phyloP scores from a whole-genome alignment of 768 basidiomycete species.

The Termitomyces eurrhizus region DNA sequence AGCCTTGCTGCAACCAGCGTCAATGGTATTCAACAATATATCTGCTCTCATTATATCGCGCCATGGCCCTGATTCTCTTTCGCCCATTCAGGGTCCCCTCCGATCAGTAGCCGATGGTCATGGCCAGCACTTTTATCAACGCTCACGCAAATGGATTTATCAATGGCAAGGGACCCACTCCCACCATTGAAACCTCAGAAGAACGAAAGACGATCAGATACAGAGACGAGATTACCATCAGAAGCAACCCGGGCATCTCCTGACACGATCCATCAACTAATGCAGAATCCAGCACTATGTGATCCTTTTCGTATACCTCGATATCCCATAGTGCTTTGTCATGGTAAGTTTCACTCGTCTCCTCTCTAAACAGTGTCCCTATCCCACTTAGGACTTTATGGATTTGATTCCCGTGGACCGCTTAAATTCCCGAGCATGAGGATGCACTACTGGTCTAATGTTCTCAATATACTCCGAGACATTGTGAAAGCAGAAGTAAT shows the following conservation, averaged over 20 bases:
- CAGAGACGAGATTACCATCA: constrained; percentile 14
- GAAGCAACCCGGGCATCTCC: constrained; percentile 21
- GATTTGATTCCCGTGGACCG: constrained; percentile 90
- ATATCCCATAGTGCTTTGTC: constrained; percentile 91
- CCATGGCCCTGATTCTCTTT: neutral
- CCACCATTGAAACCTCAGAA: constrained; percentile 16
- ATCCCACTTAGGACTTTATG: constrained; percentile 70
- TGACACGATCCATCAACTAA: constrained; percentile 65
- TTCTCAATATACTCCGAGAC: constrained; percentile 74
- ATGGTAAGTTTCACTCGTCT: constrained; percentile 53
- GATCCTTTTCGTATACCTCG: constrained; percentile 79
- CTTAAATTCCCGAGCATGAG: constrained; percentile 76
- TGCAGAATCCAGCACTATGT: constrained; percentile 73
- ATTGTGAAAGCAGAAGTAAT: constrained; percentile 92
- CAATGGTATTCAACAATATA: constrained; percentile 1
- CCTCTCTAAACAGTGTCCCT: neutral
- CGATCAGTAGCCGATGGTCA: constrained; percentile 21
- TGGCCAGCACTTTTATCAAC: constrained; percentile 23
- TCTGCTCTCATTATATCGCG: neutral
- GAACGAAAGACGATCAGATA: constrained; percentile 4
- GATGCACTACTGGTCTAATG: constrained; percentile 92
- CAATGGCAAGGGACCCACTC: constrained; percentile 16
- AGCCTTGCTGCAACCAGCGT: neutral
- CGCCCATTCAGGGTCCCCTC: constrained; percentile 2
- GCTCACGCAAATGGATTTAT: constrained; percentile 15